Percentiles rank a stretch among this genome's conserved stretches.
Conservation (phyloP, 768 basidiomycete species). For the Boletales sp. region DNA sequence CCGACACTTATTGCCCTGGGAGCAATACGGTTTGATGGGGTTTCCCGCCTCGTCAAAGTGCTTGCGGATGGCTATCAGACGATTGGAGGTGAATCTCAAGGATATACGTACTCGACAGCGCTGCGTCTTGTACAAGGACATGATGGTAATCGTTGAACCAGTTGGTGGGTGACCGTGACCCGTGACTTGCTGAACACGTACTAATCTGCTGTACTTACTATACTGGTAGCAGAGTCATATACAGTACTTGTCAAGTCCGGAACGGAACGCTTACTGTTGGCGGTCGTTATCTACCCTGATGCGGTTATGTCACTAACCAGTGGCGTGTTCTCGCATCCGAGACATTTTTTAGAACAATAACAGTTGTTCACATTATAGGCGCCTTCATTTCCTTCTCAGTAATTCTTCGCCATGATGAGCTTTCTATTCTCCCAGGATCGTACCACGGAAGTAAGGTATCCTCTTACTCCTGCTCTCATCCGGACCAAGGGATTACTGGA, state of each 20-base stretch:
- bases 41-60: slow-evolving; percentile 46
- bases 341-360: slow-evolving; percentile 1
- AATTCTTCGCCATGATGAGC: slow-evolving; percentile 13
- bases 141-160: slow-evolving; percentile 8
- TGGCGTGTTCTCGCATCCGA: slow-evolving; percentile 1
- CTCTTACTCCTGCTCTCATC: slow-evolving; percentile 17
- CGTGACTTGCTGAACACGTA: slow-evolving; percentile 6
- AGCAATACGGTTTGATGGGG: slow-evolving; percentile 41
- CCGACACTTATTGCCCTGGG: slow-evolving; percentile 50
- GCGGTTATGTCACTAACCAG: slow-evolving; percentile 2
- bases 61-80: slow-evolving; percentile 30
- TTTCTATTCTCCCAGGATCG: slow-evolving; percentile 14
- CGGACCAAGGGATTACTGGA: slow-evolving; percentile 9
- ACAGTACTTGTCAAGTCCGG: no score
- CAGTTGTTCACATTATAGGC: background rate
- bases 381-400: background rate
- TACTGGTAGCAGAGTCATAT: no score
- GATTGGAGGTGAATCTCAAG: slow-evolving; percentile 4
- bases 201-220: no score
- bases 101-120: slow-evolving; percentile 43
- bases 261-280: no score
- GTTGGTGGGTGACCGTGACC: slow-evolving; percentile 18
- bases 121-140: slow-evolving; percentile 42
- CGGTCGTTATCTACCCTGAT: background rate
- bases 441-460: slow-evolving; percentile 19